Evolutionary conservation across 2,329 filamentous ascomycete genomes (phyloP), one percentile per base, ranked within the genome.

Genomic region (Juglanconis sp.): DNA sequence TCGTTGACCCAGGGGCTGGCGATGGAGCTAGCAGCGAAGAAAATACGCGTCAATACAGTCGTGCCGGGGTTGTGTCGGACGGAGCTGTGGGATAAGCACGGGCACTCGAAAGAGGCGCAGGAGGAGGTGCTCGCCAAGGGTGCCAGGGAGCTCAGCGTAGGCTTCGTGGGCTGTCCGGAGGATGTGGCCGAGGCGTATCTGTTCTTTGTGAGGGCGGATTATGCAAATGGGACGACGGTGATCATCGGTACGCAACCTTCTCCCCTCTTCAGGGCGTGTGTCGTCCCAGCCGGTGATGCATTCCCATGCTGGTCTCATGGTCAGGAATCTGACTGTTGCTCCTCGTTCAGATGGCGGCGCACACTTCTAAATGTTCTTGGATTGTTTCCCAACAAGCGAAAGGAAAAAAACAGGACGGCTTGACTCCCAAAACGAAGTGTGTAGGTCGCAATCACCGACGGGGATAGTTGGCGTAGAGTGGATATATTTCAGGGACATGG

Each of bases 41-140:
- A 58, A 44, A 65, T 72, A 50, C 66, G 70, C 17, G 69, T 71
- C 55, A 72, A 71, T 61, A 71, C 70, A 11, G 68, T 72, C n/a
- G 68, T 71, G 11, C 70, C 70, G 4, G 70, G 70, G 1, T 61
- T 72, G 13, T 69, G 71, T 38, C 63, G 68, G 67, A 72, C 70
- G 31, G 67, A 69, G 65, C 65, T 72, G n/a, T 70, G 68, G 69
- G 69, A 68, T 50, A 72, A 71, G 64, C 63, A 68, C 34, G 69
- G 69, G 42, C 61, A 69, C 46, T 66, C 57, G 53, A 65, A 65
- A 54, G 68, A 69, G 55, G 62, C 65, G 53, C 68, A 72, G 61
- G 53, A 66, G 46, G 57, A 67, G 63, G 63, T 67, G 9, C 68
- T 68, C 52, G 60, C 64, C 4, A 60, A 61, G 30, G 66, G 64